These are phyloP conservation scores for Aspergillus sp. DNA, from an alignment of 2,329 filamentous ascomycete genomes.

Conservation along the genomic window DNA sequence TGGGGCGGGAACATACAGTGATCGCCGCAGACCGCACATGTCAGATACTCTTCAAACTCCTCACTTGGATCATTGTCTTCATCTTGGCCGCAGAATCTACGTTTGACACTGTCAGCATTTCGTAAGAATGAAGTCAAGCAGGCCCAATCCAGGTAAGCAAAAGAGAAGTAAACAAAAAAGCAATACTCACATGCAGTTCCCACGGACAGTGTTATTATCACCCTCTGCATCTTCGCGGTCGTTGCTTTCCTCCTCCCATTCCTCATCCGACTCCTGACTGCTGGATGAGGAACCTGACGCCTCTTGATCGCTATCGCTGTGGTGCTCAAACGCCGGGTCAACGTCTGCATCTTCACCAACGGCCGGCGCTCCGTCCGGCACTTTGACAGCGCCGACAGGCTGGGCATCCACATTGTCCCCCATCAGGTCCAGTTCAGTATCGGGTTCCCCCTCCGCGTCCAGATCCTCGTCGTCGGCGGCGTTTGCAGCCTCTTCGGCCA, in stretches of 20 bases:
- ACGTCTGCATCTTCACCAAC: slow-evolving; percentile 40
- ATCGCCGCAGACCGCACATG: slow-evolving; percentile 75
- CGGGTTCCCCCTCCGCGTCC: slow-evolving; percentile 28
- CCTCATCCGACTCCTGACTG: slow-evolving; percentile 57
- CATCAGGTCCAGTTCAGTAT: slow-evolving; percentile 19
- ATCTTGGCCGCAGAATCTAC: slow-evolving; percentile 77
- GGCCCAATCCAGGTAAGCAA: background rate
- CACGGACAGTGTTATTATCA: slow-evolving; percentile 49
- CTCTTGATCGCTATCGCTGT: slow-evolving; percentile 40
- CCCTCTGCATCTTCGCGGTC: slow-evolving; percentile 44
- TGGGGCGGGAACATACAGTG: slow-evolving; percentile 64
- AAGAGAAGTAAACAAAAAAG: slow-evolving; percentile 17
- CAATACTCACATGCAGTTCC: slow-evolving; percentile 63
- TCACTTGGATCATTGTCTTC: slow-evolving; percentile 80
- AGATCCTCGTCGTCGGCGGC: slow-evolving; percentile 32
- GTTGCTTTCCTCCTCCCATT: slow-evolving; percentile 51
- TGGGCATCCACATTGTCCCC: slow-evolving; percentile 47
- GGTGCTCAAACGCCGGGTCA: slow-evolving; percentile 43
- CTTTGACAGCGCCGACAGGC: slow-evolving; percentile 38
- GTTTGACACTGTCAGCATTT: slow-evolving; percentile 26
- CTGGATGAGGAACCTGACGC: slow-evolving; percentile 39
- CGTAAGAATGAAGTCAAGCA: background rate
- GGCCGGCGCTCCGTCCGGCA: slow-evolving; percentile 28
- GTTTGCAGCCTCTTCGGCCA: slow-evolving; percentile 25
- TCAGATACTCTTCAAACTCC: slow-evolving; percentile 75